These are phyloP conservation scores for Priceomyces fermenticarens DNA, from an alignment of 805 yeast genomes.

Conservation along the genomic window DNA sequence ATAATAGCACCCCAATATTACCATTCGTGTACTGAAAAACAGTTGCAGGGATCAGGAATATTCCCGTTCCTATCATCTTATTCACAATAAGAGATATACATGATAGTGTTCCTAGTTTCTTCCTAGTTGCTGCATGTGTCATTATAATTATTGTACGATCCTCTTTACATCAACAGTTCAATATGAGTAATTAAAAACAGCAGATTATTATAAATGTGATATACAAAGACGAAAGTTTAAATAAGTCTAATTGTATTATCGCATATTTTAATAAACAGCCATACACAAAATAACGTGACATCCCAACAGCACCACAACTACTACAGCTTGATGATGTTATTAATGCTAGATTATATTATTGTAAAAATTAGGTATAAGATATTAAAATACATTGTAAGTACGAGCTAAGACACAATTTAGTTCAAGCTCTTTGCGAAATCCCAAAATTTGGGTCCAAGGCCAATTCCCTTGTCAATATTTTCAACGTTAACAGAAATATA, in stretches of 20 bases:
- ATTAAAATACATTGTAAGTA: too few species aligned
- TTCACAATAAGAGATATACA: slow-evolving; percentile 41
- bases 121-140: slow-evolving; percentile 4
- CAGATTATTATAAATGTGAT: too few species aligned
- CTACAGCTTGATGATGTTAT: too few species aligned
- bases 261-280: too few species aligned
- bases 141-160: background rate
- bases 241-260: too few species aligned
- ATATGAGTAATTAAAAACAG: too few species aligned
- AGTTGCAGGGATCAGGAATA: slow-evolving; percentile 39
- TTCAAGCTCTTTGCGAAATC: slow-evolving; percentile 1
- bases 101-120: slow-evolving; percentile 18
- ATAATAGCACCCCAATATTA: slow-evolving; percentile 32
- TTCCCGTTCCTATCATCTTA: slow-evolving; percentile 45
- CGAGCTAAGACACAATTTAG: too few species aligned
- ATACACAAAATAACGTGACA: too few species aligned
- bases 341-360: too few species aligned
- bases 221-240: too few species aligned
- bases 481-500: slow-evolving; percentile 8
- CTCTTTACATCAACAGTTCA: background rate
- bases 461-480: slow-evolving; percentile 5
- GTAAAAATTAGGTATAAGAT: too few species aligned
- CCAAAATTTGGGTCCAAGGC: slow-evolving; percentile 5
- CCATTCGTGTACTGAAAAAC: slow-evolving; percentile 38
- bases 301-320: too few species aligned